These are phyloP conservation scores for Cladorrhinum sp. DNA, from an alignment of 2,329 filamentous ascomycete species.

Conservation along the genomic window DNA sequence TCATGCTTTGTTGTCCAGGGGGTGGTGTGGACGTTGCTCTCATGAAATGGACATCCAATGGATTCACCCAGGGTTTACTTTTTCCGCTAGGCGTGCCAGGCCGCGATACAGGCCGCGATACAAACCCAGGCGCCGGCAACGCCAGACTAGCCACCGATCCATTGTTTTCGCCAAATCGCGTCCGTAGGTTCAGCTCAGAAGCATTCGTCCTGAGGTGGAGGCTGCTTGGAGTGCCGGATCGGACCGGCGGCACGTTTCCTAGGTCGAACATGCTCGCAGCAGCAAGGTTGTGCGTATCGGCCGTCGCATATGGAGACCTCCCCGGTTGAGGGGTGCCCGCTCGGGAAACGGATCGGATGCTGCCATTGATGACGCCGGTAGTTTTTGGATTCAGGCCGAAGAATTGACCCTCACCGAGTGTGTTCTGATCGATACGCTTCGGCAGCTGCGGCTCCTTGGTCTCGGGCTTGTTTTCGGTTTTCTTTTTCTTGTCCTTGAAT, in stretches of 20 bases:
- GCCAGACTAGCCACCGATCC: constrained; percentile 29
- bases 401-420: constrained; percentile 36
- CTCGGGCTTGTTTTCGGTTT: constrained; percentile 23
- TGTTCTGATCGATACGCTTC: constrained; percentile 36
- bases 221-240: constrained; percentile 22
- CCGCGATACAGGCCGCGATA: constrained; percentile 28
- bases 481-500: constrained; percentile 55
- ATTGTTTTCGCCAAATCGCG: constrained; percentile 35
- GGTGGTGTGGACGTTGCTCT: constrained; percentile 35
- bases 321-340: constrained; percentile 41
- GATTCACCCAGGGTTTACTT: constrained; percentile 44
- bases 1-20: constrained; percentile 40
- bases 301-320: constrained; percentile 30
- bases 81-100: constrained; percentile 37
- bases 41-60: constrained; percentile 47
- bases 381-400: constrained; percentile 37
- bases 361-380: constrained; percentile 33
- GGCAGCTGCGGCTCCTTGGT: constrained; percentile 25
- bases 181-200: constrained; percentile 41
- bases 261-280: constrained; percentile 48
- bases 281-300: constrained; percentile 38
- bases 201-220: constrained; percentile 33
- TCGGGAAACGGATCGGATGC: constrained; percentile 33
- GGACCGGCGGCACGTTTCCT: constrained; percentile 23
- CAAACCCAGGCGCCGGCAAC: constrained; percentile 32